These are phyloP conservation scores for Mortierella sp. DNA, from an alignment of 371 early-diverging fungal species.

Conservation along the genomic window DNA sequence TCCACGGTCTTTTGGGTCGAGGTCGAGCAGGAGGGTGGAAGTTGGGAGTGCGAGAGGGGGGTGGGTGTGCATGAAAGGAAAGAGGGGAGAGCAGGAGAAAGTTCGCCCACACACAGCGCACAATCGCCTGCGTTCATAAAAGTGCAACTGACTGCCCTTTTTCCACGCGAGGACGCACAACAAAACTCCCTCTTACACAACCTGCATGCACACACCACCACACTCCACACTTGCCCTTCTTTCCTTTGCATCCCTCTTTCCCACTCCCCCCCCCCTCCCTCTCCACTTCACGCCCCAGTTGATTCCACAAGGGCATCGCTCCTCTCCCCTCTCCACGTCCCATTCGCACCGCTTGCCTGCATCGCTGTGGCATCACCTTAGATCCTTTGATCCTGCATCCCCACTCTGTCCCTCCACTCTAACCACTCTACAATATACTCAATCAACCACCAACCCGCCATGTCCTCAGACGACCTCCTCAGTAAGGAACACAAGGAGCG, in stretches of 20 bases:
- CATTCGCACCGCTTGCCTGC: neutral
- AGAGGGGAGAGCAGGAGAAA: neutral
- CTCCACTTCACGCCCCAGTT: neutral
- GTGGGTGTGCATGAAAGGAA: neutral
- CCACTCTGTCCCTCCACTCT: too few species aligned
- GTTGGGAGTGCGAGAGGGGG: neutral
- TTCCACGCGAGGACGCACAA: neutral
- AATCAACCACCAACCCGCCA: neutral
- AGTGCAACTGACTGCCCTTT: neutral
- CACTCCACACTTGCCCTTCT: too few species aligned
- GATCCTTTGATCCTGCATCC: too few species aligned
- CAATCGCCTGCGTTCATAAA: too few species aligned
- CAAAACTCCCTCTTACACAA: too few species aligned
- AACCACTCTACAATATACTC: neutral
- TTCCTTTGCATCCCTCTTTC: slow-evolving; percentile 5
- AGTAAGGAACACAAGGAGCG: slow-evolving; percentile 44
- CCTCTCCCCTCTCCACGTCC: neutral
- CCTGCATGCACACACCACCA: too few species aligned
- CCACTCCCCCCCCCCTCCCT: neutral
- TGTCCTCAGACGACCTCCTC: slow-evolving; percentile 10
- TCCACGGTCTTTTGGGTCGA: too few species aligned
- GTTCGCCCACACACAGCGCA: too few species aligned
- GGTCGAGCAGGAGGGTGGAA: too few species aligned
- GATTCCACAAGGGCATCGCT: neutral
- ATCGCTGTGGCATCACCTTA: too few species aligned